phyloP scores from a whole-genome alignment of 2,329 filamentous ascomycete genomes.

The Aureobasidium leucospermi region DNA sequence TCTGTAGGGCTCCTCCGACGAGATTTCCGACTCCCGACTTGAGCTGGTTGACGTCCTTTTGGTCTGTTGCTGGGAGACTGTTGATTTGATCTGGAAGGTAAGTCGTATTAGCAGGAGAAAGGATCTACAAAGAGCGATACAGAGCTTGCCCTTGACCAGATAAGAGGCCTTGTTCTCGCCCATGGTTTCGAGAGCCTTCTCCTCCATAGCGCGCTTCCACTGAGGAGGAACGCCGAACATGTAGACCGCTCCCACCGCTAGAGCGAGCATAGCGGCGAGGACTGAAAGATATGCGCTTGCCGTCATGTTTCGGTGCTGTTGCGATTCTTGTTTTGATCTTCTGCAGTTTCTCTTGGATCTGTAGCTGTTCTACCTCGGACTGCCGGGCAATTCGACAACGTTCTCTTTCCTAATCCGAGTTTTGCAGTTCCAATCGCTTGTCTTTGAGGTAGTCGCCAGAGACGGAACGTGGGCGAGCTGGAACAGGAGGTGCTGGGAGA shows the following conservation, averaged over 20 bases:
- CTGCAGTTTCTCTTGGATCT: background rate
- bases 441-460: background rate
- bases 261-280: slow-evolving; percentile 29
- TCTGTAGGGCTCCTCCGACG: slow-evolving; percentile 28
- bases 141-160: slow-evolving; percentile 22
- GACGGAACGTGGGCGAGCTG: background rate
- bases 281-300: slow-evolving; percentile 21
- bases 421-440: background rate
- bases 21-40: slow-evolving; percentile 27
- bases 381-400: background rate
- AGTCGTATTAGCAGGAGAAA: background rate
- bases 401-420: background rate
- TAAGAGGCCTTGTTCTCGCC: slow-evolving; percentile 43
- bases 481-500: background rate
- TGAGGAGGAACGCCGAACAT: slow-evolving; percentile 42
- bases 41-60: slow-evolving; percentile 29
- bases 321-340: background rate
- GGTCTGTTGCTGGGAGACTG: slow-evolving; percentile 25
- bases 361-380: background rate
- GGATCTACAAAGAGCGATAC: background rate
- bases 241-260: slow-evolving; percentile 35
- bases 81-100: slow-evolving; percentile 19
- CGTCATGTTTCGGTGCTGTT: slow-evolving; percentile 19
- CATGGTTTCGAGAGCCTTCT: slow-evolving; percentile 43
- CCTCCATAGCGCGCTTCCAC: slow-evolving; percentile 40